Base-by-base conservation (phyloP, 177 flowering plant genomes). In the Tripterygium wilfordii region DNA sequence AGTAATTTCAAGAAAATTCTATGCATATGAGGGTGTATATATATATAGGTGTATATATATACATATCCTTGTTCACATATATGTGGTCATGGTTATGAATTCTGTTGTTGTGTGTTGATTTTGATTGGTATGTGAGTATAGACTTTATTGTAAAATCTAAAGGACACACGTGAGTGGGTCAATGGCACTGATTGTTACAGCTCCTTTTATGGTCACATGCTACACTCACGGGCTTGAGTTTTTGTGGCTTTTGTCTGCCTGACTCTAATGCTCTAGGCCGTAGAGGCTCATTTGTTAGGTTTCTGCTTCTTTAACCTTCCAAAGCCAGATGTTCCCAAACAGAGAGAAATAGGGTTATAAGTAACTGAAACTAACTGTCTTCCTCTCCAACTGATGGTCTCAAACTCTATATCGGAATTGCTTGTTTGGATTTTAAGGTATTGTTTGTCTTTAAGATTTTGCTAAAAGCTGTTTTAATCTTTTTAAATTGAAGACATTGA, bases 151-250 rank as follows among this genome's bases (percentile, higher is more conserved):
- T 13, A 63, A 72, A 58, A 56, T 50, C 65, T 53, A 68, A 65
- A 43, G 36, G 61, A 38, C 14, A 58, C 80, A 77, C 63, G 77
- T 69, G 76, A 71, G 66, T 69, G 80, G 80, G 77, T 63, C 67
- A 57, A 66, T 46, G 67, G 67, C 69, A 69, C 62, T 78, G 91
- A 83, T 68, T 68, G 69, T 51, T 79, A 78, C 87, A 76, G n/a
- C 71, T 70, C 70, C 84, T 42, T 66, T 57, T 49, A 40, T 33
- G 61, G 56, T 86, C 88, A 83, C 95, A 82, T 85, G 89, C 87
- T 70, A 38, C 57, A 51, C 64, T 82, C 94, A 82, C 88, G 84
- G 86, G 81, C 61, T 50, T 23, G 16, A 30, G 38, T 54, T 67
- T 51, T 55, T 68, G 53, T 72, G 54, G 45, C n/a, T 42, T 62